Evolutionary conservation across 805 yeast species (phyloP).

Genomic region (Tetrapisispora taiwanensis): DNA sequence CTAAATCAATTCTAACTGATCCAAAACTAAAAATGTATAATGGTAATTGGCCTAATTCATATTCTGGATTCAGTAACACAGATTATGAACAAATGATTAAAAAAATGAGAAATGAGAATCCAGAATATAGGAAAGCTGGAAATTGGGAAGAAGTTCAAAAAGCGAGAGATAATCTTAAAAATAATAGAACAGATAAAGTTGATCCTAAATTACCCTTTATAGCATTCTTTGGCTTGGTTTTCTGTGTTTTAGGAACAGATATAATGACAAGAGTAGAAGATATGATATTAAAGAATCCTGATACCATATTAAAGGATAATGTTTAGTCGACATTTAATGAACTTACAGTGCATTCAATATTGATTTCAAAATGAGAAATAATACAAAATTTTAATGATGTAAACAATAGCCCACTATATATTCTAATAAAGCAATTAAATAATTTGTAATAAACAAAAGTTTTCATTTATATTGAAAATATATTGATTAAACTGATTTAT

Average conservation of each 20-base stretch:
- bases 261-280: neutral
- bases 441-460: no score
- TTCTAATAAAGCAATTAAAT: no score
- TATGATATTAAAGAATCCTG: neutral
- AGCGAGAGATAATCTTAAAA: neutral
- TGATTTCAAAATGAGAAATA: no score
- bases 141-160: slow-evolving; percentile 55
- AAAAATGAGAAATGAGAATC: neutral
- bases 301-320: neutral
- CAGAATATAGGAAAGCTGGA: slow-evolving; percentile 51
- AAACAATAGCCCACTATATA: no score
- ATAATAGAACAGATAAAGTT: neutral
- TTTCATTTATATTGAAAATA: no score
- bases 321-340: no score
- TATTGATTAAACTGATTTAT: no score
- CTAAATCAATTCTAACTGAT: slow-evolving; percentile 45
- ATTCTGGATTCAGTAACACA: slow-evolving; percentile 14
- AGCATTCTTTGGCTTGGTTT: neutral
- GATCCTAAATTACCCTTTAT: neutral
- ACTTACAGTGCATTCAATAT: no score
- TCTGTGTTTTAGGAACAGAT: neutral
- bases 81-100: neutral
- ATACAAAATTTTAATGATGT: no score
- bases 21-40: slow-evolving; percentile 31
- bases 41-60: slow-evolving; percentile 34